Evolutionary conservation across 106 monocot species (phyloP).

Genomic region (Vanilla planifolia): DNA sequence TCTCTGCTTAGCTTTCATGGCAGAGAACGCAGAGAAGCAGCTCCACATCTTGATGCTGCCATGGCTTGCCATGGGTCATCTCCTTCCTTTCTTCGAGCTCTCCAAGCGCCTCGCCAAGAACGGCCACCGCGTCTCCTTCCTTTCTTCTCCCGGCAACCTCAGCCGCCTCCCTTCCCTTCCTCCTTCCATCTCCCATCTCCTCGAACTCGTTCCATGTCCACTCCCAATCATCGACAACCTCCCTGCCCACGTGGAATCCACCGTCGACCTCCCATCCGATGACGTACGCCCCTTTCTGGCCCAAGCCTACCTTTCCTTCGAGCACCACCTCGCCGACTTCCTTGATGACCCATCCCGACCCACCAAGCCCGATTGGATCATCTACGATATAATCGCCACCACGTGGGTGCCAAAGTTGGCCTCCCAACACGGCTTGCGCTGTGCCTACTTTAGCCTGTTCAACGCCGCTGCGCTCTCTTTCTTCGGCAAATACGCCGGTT

Average conservation of each 20-base stretch:
- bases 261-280: slow-evolving; percentile 4
- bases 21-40: too few species aligned
- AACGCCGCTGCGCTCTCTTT: slow-evolving; percentile 7
- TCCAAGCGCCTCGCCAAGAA: too few species aligned
- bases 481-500: neutral
- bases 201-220: too few species aligned
- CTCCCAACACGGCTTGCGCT: too few species aligned
- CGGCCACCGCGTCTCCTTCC: too few species aligned
- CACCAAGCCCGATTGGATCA: slow-evolving; percentile 8
- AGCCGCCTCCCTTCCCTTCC: neutral
- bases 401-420: too few species aligned
- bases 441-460: neutral
- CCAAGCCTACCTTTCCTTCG: slow-evolving; percentile 3
- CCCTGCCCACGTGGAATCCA: too few species aligned
- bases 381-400: slow-evolving; percentile 1
- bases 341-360: neutral
- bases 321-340: neutral
- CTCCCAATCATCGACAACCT: too few species aligned
- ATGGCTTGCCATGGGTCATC: too few species aligned
- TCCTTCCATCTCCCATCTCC: neutral
- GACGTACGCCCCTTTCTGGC: slow-evolving; percentile 1
- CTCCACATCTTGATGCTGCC: too few species aligned
- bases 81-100: too few species aligned
- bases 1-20: too few species aligned
- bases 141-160: neutral